A percentile compares a stretch with the other conserved stretches of the same genome.
These are phyloP conservation scores for Funneliformis mosseae DNA, from an alignment of 192 early-diverging fungal species.

Conservation along the genomic window DNA sequence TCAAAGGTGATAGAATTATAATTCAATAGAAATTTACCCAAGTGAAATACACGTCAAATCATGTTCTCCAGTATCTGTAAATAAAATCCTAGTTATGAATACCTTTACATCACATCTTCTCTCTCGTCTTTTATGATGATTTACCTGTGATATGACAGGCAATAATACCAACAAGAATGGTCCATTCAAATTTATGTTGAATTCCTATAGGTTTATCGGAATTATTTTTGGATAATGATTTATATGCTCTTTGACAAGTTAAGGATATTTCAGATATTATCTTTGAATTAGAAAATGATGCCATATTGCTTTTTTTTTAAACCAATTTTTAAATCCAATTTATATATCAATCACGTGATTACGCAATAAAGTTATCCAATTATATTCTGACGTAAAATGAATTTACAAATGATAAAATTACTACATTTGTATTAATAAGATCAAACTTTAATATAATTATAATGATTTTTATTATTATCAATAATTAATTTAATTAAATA, in stretches of 20 bases:
- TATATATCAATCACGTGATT: too few species aligned
- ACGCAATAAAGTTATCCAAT: too few species aligned
- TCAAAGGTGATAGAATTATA: not conserved
- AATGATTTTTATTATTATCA: too few species aligned
- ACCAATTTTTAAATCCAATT: too few species aligned
- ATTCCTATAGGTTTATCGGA: conserved; percentile 36
- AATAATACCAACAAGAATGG: conserved; percentile 80
- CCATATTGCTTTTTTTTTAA: too few species aligned
- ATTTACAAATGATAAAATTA: too few species aligned
- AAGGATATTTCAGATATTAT: not conserved
- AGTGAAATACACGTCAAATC: conserved; percentile 47
- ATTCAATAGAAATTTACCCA: conserved; percentile 44
- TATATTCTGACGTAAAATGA: too few species aligned
- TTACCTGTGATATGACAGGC: conserved; percentile 18
- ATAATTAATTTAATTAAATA: too few species aligned
- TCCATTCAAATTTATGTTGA: conserved; percentile 67
- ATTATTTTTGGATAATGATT: not conserved
- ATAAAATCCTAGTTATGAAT: not conserved
- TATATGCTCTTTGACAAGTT: not conserved
- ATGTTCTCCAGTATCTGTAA: conserved; percentile 26
- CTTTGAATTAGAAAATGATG: not conserved
- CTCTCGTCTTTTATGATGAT: not conserved
- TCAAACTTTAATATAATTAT: too few species aligned
- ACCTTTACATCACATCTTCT: conserved; percentile 28
- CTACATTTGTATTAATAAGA: too few species aligned